These are phyloP conservation scores for Zancudomyces culisetae DNA, from an alignment of 371 early-diverging fungal species.

Conservation along the genomic window DNA sequence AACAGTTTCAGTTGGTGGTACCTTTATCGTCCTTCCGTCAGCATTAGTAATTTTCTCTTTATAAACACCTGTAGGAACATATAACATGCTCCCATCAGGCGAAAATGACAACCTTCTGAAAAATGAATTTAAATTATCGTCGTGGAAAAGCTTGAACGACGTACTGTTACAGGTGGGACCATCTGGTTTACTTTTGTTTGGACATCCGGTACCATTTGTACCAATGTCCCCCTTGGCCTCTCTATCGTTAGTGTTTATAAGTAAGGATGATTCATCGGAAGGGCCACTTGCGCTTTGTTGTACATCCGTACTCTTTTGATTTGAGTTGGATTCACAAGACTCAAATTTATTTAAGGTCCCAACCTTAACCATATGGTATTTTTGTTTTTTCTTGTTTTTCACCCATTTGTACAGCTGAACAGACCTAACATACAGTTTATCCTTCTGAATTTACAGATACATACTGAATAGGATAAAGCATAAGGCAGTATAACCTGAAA, in stretches of 20 bases:
- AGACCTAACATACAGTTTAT: slow-evolving; percentile 3
- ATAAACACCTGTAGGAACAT: slow-evolving; percentile 65
- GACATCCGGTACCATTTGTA: not conserved
- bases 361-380: not conserved
- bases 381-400: not conserved
- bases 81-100: slow-evolving; percentile 71
- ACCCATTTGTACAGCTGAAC: slow-evolving; percentile 6
- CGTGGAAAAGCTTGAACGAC: slow-evolving; percentile 44
- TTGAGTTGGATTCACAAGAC: too few species aligned
- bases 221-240: not conserved
- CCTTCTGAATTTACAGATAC: too few species aligned
- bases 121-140: slow-evolving; percentile 77
- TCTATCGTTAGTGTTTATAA: not conserved
- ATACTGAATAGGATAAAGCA: not conserved
- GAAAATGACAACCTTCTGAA: slow-evolving; percentile 77
- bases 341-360: not conserved
- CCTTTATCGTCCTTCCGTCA: not conserved
- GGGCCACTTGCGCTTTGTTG: too few species aligned
- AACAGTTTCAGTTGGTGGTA: slow-evolving; percentile 5
- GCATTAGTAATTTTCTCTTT: slow-evolving; percentile 24
- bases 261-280: too few species aligned
- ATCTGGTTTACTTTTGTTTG: not conserved
- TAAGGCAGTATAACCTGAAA: not conserved
- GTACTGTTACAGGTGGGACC: not conserved
- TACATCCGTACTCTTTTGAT: too few species aligned